Percentiles rank a stretch among this genome's conserved stretches.
phyloP scores from a whole-genome alignment of 83 land plant genomes.

The Picea engelmannii region DNA sequence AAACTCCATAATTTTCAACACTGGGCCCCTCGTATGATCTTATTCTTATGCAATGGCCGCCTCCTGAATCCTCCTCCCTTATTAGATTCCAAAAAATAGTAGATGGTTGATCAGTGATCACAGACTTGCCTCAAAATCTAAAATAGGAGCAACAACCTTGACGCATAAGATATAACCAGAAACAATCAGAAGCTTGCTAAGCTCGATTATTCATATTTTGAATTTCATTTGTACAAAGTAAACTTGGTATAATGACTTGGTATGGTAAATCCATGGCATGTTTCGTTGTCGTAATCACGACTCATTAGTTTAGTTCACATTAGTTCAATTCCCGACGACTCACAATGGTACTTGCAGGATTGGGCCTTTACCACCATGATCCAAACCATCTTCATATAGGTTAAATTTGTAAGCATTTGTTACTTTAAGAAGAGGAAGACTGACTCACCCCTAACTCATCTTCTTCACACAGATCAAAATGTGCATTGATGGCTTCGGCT shows the following conservation, averaged over 20 bases:
- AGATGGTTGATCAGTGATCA: background rate
- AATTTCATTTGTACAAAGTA: slow-evolving; percentile 1
- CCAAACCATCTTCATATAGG: slow-evolving; percentile 6
- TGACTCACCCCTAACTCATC: slow-evolving; percentile 90
- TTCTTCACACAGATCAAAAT: slow-evolving; percentile 85
- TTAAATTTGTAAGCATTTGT: slow-evolving; percentile 6
- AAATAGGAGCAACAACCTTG: slow-evolving; percentile 6
- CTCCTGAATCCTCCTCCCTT: background rate
- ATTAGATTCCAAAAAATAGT: background rate
- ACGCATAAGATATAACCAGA: slow-evolving; percentile 9
- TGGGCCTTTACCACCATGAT: background rate
- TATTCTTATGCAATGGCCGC: background rate
- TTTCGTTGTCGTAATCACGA: background rate
- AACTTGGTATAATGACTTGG: too few relatives aligned
- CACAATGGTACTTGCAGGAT: background rate
- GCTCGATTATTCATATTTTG: background rate
- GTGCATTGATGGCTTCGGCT: slow-evolving; percentile 59
- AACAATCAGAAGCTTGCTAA: slow-evolving; percentile 7
- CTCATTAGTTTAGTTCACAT: too few relatives aligned
- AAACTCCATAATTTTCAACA: background rate
- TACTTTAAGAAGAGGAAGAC: slow-evolving; percentile 14
- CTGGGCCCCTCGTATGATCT: background rate
- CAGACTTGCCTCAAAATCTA: background rate
- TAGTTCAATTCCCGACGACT: background rate
- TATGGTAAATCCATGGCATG: background rate